Evolutionary conservation across 768 basidiomycete genomes (phyloP).

Genomic region (Epithele typhae): DNA sequence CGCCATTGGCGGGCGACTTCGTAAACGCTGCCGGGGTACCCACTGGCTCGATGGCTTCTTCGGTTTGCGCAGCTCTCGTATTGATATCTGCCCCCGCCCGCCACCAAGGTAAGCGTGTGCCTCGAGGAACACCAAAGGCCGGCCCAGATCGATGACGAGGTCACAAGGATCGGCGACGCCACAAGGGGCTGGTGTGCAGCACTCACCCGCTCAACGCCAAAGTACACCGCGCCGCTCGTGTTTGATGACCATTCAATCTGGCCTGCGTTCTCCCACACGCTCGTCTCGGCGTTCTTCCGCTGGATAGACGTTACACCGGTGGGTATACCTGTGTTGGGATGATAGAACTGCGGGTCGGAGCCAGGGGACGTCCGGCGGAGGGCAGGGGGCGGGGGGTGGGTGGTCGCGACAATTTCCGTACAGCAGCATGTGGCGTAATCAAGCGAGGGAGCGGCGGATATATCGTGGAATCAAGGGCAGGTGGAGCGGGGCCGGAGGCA

Average conservation of each 20-base stretch:
- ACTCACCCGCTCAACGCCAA: slow-evolving; percentile 44
- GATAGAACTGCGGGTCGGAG: slow-evolving; percentile 13
- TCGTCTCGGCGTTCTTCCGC: slow-evolving; percentile 41
- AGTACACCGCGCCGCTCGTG: slow-evolving; percentile 40
- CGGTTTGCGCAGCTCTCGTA: slow-evolving; percentile 43
- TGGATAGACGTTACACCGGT: slow-evolving; percentile 42
- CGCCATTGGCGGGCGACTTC: not conserved
- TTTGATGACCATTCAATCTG: slow-evolving; percentile 48
- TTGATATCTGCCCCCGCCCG: slow-evolving; percentile 35
- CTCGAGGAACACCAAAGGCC: not conserved
- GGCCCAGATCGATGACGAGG: not conserved
- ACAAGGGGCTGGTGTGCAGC: not conserved
- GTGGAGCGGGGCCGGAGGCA: no score
- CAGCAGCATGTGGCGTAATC: no score
- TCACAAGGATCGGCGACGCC: not conserved
- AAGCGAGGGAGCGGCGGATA: no score
- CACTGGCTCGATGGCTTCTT: slow-evolving; percentile 51
- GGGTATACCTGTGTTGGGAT: slow-evolving; percentile 36
- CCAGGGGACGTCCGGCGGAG: no score
- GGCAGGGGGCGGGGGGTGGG: no score
- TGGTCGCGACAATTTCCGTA: no score
- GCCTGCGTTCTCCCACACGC: slow-evolving; percentile 48
- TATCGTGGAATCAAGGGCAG: no score
- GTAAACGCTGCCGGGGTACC: slow-evolving; percentile 15
- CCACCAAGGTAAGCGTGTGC: no score